Evolutionary conservation across 805 yeast genomes (phyloP).

Genomic region (Candida ficus): DNA sequence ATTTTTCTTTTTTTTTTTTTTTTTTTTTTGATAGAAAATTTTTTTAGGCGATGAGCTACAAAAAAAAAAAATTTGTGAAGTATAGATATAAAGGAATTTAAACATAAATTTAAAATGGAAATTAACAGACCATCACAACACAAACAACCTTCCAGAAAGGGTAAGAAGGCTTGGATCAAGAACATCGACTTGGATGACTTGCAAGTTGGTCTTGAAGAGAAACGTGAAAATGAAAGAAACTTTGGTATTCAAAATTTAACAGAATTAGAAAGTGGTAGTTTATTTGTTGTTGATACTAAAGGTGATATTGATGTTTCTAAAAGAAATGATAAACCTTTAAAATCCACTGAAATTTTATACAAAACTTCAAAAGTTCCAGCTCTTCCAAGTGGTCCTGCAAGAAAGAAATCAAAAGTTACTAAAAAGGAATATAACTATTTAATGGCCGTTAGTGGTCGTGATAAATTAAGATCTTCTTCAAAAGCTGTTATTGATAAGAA

Average conservation of each 20-base stretch:
- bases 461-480: slow-evolving; percentile 46
- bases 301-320: slow-evolving; percentile 46
- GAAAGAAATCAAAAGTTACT: slow-evolving; percentile 45
- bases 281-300: slow-evolving; percentile 63
- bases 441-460: slow-evolving; percentile 71
- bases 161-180: slow-evolving; percentile 89
- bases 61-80: not conserved
- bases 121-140: slow-evolving; percentile 51
- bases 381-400: slow-evolving; percentile 32
- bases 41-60: slow-evolving; percentile 7
- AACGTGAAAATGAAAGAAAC: slow-evolving; percentile 54
- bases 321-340: slow-evolving; percentile 33
- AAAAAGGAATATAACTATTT: slow-evolving; percentile 58
- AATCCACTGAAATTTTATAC: slow-evolving; percentile 48
- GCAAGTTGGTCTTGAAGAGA: slow-evolving; percentile 62
- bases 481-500: slow-evolving; percentile 55
- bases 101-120: slow-evolving; percentile 29
- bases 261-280: slow-evolving; percentile 35
- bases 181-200: slow-evolving; percentile 84
- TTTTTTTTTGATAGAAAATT: not conserved
- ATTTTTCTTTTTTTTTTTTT: not conserved
- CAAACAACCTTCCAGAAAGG: slow-evolving; percentile 80
- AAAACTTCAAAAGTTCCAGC: slow-evolving; percentile 76
- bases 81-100: too few species aligned
- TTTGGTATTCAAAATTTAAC: slow-evolving; percentile 43